Conservation (phyloP, 2,329 filamentous ascomycete species). For the Microsporum audouinii region DNA sequence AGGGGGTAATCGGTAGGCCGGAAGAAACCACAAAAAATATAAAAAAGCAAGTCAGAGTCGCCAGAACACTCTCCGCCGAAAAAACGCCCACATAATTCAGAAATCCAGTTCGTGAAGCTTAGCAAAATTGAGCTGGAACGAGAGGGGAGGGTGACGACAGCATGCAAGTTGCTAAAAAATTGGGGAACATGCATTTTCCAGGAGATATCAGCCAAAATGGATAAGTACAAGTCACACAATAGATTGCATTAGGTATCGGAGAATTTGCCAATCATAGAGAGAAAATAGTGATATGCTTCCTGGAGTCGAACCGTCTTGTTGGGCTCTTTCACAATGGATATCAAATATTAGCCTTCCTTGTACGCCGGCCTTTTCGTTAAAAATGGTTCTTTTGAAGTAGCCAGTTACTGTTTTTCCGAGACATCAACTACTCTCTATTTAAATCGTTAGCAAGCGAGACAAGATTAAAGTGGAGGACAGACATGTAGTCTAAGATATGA, state of each 20-base stretch:
- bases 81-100: conserved; percentile 3
- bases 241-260: background rate
- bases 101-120: background rate
- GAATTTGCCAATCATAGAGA: background rate
- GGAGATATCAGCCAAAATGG: background rate
- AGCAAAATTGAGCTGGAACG: background rate
- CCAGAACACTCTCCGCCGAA: background rate
- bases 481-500: background rate
- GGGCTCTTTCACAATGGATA: background rate
- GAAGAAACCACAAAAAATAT: background rate
- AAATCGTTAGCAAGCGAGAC: background rate
- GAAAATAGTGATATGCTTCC: background rate
- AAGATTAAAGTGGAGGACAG: background rate
- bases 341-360: background rate
- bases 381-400: background rate
- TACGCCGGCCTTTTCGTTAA: conserved; percentile 2
- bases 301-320: background rate
- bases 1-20: background rate
- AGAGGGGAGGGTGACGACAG: background rate
- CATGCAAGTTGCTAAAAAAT: background rate
- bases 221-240: background rate
- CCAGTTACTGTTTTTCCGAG: background rate
- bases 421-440: background rate
- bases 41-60: background rate
- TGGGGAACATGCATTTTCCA: background rate